phyloP scores from a whole-genome alignment of 495 filamentous ascomycete genomes.

The Parmelia sp. region DNA sequence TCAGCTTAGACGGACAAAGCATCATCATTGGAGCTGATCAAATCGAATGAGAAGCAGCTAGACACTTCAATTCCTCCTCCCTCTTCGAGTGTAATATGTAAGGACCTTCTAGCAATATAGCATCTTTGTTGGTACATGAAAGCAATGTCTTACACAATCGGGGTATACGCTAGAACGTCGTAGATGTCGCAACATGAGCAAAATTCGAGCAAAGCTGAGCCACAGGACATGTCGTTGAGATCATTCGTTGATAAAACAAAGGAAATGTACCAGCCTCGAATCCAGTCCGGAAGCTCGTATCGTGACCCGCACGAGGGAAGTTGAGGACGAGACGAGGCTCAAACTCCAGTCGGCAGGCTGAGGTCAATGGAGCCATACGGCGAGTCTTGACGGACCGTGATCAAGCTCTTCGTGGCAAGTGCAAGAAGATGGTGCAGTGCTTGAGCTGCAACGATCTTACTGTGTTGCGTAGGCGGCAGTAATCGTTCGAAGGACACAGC shows the following conservation, averaged over 20 bases:
- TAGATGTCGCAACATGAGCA: slow-evolving; percentile 10
- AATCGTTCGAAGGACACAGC: slow-evolving; percentile 53
- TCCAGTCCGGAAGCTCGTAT: neutral
- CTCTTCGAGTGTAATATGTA: neutral
- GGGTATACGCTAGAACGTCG: slow-evolving; percentile 10
- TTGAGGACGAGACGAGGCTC: neutral
- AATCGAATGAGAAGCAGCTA: no score
- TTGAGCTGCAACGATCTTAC: slow-evolving; percentile 58
- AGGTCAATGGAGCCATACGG: slow-evolving; percentile 32
- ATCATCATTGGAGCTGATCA: neutral
- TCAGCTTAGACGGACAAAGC: neutral
- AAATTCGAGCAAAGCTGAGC: neutral
- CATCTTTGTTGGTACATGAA: neutral
- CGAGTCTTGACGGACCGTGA: slow-evolving; percentile 50
- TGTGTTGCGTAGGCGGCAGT: slow-evolving; percentile 48
- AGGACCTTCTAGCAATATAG: slow-evolving; percentile 3
- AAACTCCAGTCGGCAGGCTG: slow-evolving; percentile 20
- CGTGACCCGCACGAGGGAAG: neutral
- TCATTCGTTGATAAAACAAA: neutral
- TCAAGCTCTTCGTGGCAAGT: slow-evolving; percentile 57
- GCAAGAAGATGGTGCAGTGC: slow-evolving; percentile 66
- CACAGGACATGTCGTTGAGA: neutral
- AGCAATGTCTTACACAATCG: slow-evolving; percentile 11
- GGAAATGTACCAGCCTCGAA: neutral
- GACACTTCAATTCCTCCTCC: neutral